These are phyloP conservation scores for Jatropha multifida DNA, from an alignment of 441 rosid species.

Conservation along the genomic window DNA sequence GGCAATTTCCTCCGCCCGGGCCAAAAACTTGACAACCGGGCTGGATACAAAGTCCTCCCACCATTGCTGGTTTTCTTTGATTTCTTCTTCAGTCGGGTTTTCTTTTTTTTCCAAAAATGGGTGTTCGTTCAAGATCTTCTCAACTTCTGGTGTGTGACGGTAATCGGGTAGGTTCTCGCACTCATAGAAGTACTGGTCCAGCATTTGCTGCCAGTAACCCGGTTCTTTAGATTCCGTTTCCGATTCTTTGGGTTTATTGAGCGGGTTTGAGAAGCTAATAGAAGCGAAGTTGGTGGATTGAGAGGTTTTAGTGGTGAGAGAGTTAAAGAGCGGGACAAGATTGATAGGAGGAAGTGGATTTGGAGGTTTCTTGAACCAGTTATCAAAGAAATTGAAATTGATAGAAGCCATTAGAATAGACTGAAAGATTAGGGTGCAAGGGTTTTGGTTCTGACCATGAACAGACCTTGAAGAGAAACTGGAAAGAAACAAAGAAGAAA, in stretches of 20 bases:
- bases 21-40: conserved; percentile 65
- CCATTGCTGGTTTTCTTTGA: conserved; percentile 66
- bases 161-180: conserved; percentile 69
- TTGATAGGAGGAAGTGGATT: conserved; percentile 58
- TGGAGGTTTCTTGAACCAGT: conserved; percentile 76
- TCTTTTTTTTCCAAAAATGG: conserved; percentile 60
- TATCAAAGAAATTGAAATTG: conserved; percentile 73
- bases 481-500: background rate
- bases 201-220: conserved; percentile 41
- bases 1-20: conserved; percentile 60
- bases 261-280: conserved; percentile 38
- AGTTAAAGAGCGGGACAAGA: conserved; percentile 36
- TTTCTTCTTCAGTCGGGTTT: conserved; percentile 62
- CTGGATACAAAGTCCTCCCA: conserved; percentile 55
- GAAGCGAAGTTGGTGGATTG: conserved; percentile 52
- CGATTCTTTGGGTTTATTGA: conserved; percentile 30
- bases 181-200: conserved; percentile 75
- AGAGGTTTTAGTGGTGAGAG: conserved; percentile 32
- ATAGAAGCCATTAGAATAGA: conserved; percentile 53
- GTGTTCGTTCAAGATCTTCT: conserved; percentile 56
- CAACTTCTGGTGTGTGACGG: conserved; percentile 75
- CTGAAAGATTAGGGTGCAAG: background rate
- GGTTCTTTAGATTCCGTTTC: conserved; percentile 38
- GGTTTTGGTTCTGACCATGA: background rate
- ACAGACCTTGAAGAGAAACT: background rate